Conservation (phyloP, 192 early-diverging fungal species). For the Backusella mclennaniae region DNA sequence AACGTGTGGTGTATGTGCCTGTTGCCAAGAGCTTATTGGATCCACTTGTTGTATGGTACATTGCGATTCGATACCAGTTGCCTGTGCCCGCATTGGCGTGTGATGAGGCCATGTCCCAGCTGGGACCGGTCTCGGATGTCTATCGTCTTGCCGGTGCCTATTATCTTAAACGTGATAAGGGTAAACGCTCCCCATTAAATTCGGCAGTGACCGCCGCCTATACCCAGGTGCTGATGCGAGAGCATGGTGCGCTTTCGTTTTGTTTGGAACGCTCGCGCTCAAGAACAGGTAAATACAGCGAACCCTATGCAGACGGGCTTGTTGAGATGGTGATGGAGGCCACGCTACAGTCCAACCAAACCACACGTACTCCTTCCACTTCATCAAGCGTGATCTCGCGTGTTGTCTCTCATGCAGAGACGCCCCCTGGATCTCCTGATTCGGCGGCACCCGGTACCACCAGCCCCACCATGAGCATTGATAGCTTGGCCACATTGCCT, state of each 20-base stretch:
- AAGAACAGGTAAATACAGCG: constrained; percentile 33
- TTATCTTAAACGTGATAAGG: constrained; percentile 30
- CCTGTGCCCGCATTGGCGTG: constrained; percentile 36
- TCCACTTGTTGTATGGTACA: constrained; percentile 37
- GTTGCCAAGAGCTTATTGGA: constrained; percentile 36
- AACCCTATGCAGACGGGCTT: constrained; percentile 28
- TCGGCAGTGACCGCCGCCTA: constrained; percentile 36
- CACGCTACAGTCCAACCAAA: constrained; percentile 33
- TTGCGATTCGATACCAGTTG: constrained; percentile 31
- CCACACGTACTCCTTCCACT: background rate
- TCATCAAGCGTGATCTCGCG: background rate
- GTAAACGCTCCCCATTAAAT: constrained; percentile 29
- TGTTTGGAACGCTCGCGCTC: constrained; percentile 32
- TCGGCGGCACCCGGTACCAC: background rate
- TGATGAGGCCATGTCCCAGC: constrained; percentile 31
- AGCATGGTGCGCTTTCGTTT: constrained; percentile 31
- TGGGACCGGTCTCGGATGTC: constrained; percentile 36
- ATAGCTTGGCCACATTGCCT: background rate
- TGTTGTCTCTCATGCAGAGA: background rate
- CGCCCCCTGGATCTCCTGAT: constrained; percentile 16
- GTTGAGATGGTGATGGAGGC: constrained; percentile 39
- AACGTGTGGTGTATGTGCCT: constrained; percentile 40
- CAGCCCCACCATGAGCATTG: constrained; percentile 24
- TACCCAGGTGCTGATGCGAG: constrained; percentile 32
- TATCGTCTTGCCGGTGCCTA: constrained; percentile 35